Percentiles rank a stretch among this genome's conserved stretches.
Evolutionary conservation across 2,329 filamentous ascomycete genomes (phyloP).

Genomic region (Pseudocercospora macadamiae): DNA sequence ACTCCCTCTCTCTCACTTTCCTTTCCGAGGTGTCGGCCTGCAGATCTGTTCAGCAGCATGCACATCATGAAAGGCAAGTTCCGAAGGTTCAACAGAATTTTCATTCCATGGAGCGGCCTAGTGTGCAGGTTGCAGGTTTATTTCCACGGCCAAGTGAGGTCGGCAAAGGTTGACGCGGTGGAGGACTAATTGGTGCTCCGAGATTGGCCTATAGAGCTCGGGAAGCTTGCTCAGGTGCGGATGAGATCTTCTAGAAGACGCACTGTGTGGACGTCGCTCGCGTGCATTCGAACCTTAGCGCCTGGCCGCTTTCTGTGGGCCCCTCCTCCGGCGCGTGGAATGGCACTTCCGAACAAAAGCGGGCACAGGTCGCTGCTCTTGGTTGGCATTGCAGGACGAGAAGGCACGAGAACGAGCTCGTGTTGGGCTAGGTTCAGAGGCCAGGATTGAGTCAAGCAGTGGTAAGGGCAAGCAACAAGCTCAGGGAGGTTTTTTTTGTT

Average conservation of each 20-base stretch:
- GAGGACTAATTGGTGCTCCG: not conserved
- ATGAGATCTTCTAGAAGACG: conserved; percentile 9
- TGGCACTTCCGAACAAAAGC: not conserved
- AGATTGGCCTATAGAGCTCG: conserved; percentile 3
- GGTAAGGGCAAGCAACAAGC: not conserved
- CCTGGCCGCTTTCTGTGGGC: not conserved
- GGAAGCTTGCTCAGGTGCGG: not conserved
- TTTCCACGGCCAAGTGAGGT: not conserved
- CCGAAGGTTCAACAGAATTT: not conserved
- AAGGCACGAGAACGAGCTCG: conserved; percentile 3
- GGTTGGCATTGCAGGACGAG: conserved; percentile 4
- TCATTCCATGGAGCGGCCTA: not conserved
- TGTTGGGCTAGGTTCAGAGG: not conserved
- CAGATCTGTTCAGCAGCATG: not conserved
- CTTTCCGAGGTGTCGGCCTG: conserved; percentile 2
- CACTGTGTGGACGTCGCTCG: not conserved
- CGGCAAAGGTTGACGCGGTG: not conserved
- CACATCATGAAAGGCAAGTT: conserved; percentile 1
- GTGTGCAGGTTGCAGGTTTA: not conserved
- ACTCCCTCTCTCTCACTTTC: not conserved
- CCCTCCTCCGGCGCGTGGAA: conserved; percentile 2
- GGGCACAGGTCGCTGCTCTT: not conserved
- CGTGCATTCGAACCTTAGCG: conserved; percentile 2
- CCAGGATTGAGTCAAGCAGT: conserved; percentile 1
- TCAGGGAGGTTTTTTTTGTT: conserved; percentile 1